Conservation (phyloP, 163 green algal genomes). For the Prototheca wickerhamii region DNA sequence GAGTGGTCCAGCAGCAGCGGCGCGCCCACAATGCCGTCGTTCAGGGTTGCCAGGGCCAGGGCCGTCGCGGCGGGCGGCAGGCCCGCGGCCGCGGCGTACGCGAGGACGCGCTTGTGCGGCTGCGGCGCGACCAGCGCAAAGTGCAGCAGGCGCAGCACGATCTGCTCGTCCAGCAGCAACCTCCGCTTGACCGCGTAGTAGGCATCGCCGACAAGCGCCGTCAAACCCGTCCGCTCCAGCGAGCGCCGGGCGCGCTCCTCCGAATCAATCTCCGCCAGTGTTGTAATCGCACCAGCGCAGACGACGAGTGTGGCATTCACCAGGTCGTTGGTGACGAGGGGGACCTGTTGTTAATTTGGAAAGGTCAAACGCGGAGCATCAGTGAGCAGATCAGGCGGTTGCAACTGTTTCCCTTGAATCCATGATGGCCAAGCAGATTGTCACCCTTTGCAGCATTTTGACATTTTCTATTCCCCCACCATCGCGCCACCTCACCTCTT, state of each 20-base stretch:
- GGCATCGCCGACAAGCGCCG: slow-evolving; percentile 12
- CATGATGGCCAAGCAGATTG: no score
- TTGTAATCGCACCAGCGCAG: no score
- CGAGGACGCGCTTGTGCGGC: slow-evolving; percentile 24
- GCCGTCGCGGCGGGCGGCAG: background rate
- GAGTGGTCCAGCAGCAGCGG: no score
- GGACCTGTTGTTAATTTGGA: slow-evolving; percentile 4
- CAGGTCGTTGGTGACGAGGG: slow-evolving; percentile 29
- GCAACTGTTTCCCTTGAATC: no score
- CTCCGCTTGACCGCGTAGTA: slow-evolving; percentile 23
- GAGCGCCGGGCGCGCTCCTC: no score
- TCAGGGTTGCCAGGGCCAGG: background rate
- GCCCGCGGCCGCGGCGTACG: slow-evolving; percentile 1
- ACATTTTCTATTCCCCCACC: no score
- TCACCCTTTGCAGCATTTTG: no score
- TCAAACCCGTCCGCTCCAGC: no score
- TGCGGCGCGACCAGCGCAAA: slow-evolving; percentile 22
- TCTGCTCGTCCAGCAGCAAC: slow-evolving; percentile 29
- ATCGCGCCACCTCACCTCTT: slow-evolving; percentile 33
- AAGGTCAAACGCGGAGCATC: background rate
- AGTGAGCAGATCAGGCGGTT: no score
- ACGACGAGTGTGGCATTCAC: no score
- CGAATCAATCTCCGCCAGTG: no score
- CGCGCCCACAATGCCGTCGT: no score
- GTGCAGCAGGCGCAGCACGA: slow-evolving; percentile 21